Conservation (phyloP, 441 rosid species). For the Raphanus hybrid region DNA sequence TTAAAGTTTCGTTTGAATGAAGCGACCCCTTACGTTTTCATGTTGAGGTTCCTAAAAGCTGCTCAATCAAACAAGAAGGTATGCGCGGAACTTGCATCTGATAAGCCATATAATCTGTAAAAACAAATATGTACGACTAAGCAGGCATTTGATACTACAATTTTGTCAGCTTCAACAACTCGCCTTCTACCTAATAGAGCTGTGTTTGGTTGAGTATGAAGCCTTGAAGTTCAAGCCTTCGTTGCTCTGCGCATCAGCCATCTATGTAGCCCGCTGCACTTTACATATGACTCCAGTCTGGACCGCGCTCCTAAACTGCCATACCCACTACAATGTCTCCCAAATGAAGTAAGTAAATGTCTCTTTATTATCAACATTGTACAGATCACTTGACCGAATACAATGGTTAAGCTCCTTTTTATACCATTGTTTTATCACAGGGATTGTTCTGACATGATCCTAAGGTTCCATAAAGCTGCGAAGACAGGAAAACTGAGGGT, state of each 20-base stretch:
- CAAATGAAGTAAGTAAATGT: conserved; percentile 74
- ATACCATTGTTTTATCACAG: conserved; percentile 45
- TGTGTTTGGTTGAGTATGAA: conserved; percentile 58
- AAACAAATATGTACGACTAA: conserved; percentile 7
- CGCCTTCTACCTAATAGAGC: conserved; percentile 83
- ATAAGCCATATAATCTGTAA: conserved; percentile 1
- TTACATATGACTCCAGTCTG: conserved; percentile 71
- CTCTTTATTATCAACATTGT: conserved; percentile 7
- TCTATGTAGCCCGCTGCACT: conserved; percentile 79
- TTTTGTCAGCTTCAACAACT: conserved; percentile 79
- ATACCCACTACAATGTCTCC: conserved; percentile 61
- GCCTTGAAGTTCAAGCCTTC: conserved; percentile 68
- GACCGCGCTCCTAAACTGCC: conserved; percentile 72
- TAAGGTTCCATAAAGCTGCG: conserved; percentile 76
- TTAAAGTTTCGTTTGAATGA: conserved; percentile 86
- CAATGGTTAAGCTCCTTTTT: background rate
- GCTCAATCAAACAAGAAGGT: conserved; percentile 83
- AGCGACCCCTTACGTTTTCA: conserved; percentile 91
- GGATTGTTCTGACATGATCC: conserved; percentile 81
- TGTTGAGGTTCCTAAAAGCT: conserved; percentile 93
- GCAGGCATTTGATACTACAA: conserved; percentile 16
- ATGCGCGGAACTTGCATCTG: conserved; percentile 10
- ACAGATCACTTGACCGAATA: conserved; percentile 13
- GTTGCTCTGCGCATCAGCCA: conserved; percentile 86
- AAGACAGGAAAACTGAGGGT: conserved; percentile 64